Percentiles rank a stretch among this genome's conserved stretches.
These are phyloP conservation scores for Emydomyces testavorans DNA, from an alignment of 2,329 filamentous ascomycete species.

Conservation along the genomic window DNA sequence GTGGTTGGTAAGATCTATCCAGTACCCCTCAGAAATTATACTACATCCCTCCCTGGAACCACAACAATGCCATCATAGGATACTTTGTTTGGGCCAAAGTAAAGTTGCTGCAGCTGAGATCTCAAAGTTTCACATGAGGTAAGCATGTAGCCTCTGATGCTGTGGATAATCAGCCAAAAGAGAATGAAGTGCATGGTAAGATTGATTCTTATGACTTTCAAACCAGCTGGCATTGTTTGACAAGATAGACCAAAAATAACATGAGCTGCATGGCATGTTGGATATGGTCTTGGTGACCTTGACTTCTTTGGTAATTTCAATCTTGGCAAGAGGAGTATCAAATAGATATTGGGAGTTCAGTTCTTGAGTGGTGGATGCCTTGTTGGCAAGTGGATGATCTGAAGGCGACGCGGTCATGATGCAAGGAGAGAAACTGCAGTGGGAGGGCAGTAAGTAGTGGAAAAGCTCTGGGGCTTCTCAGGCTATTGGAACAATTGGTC, in stretches of 20 bases:
- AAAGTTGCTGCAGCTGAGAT: neutral
- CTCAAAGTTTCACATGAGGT: neutral
- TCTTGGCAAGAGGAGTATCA: no score
- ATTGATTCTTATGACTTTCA: neutral
- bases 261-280: neutral
- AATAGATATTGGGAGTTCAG: neutral
- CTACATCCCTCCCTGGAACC: neutral
- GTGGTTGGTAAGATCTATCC: neutral
- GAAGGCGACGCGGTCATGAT: neutral
- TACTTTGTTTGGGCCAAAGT: neutral
- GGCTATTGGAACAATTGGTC: no score
- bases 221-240: slow-evolving; percentile 1
- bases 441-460: no score
- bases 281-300: neutral
- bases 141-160: slow-evolving; percentile 2
- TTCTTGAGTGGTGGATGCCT: neutral
- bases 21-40: neutral
- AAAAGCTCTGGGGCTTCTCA: no score
- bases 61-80: slow-evolving; percentile 2
- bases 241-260: neutral
- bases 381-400: neutral
- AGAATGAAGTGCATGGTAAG: slow-evolving; percentile 1
- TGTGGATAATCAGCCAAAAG: slow-evolving; percentile 5
- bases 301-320: slow-evolving; percentile 2
- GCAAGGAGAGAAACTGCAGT: neutral